Percentiles rank a stretch among this genome's conserved stretches.
Conservation (phyloP, 345 rosid species). For the Syzygium jambos region DNA sequence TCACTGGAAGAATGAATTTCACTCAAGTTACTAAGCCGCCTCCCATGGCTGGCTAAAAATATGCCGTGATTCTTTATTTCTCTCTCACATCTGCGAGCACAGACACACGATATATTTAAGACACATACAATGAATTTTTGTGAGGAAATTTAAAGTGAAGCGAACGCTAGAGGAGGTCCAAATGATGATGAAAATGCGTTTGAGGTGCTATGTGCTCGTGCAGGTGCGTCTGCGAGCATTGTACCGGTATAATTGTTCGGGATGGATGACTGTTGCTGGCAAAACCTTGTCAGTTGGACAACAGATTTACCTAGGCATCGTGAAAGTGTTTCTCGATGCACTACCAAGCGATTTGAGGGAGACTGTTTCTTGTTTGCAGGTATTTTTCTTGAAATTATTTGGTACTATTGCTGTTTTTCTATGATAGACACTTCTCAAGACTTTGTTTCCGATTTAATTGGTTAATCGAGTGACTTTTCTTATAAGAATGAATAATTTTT, state of each 20-base stretch:
- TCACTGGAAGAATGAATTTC: not conserved
- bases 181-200: not conserved
- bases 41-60: not conserved
- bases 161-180: not conserved
- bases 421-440: no score
- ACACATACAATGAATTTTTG: no score
- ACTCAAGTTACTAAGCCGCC: not conserved
- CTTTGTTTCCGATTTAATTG: no score
- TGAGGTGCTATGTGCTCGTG: not conserved
- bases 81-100: no score
- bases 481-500: no score
- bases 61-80: not conserved
- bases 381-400: no score
- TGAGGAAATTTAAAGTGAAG: not conserved
- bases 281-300: not conserved
- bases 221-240: not conserved
- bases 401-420: no score
- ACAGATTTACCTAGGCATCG: not conserved
- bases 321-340: not conserved
- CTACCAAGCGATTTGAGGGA: not conserved
- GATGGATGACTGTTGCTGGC: not conserved
- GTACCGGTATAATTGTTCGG: not conserved
- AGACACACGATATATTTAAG: no score
- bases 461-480: no score
- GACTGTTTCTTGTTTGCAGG: not conserved